A percentile compares a stretch with the other conserved stretches of the same genome.
Evolutionary conservation across 257 asterid genomes (phyloP).

Genomic region (Knoxia roxburghii): DNA sequence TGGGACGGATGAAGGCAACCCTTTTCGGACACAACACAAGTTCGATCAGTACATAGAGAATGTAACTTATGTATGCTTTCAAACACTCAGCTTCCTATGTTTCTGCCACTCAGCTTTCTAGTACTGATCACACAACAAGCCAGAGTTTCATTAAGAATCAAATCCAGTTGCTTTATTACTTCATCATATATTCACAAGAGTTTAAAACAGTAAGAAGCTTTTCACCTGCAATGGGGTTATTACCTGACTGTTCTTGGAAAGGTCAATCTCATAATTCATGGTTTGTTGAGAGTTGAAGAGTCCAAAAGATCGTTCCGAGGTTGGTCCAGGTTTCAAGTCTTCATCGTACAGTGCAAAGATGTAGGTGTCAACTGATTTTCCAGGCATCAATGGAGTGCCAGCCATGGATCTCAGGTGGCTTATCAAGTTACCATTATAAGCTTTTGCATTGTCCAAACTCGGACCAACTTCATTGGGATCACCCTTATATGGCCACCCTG

Average conservation of each 20-base stretch:
- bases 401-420: constrained; percentile 73
- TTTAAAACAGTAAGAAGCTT: not conserved
- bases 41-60: too few species aligned
- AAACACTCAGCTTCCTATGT: not conserved
- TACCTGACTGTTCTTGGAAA: constrained; percentile 59
- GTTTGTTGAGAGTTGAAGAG: constrained; percentile 74
- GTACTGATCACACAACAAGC: too few species aligned
- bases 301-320: constrained; percentile 78
- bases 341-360: constrained; percentile 92
- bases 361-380: constrained; percentile 86
- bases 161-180: not conserved
- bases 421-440: constrained; percentile 85
- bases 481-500: constrained; percentile 98
- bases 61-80: not conserved
- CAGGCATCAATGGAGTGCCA: constrained; percentile 98
- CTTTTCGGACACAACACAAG: too few species aligned
- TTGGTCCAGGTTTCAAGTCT: constrained; percentile 80
- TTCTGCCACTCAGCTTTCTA: not conserved
- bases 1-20: too few species aligned
- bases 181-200: too few species aligned
- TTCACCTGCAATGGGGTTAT: not conserved
- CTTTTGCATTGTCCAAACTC: constrained; percentile 68
- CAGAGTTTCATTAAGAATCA: not conserved
- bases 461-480: constrained; percentile 88
- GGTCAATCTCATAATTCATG: constrained; percentile 54